Percentiles rank a stretch among this genome's conserved stretches.
phyloP scores from a whole-genome alignment of 2,329 filamentous ascomycete genomes.

The Neospermospora avenae region DNA sequence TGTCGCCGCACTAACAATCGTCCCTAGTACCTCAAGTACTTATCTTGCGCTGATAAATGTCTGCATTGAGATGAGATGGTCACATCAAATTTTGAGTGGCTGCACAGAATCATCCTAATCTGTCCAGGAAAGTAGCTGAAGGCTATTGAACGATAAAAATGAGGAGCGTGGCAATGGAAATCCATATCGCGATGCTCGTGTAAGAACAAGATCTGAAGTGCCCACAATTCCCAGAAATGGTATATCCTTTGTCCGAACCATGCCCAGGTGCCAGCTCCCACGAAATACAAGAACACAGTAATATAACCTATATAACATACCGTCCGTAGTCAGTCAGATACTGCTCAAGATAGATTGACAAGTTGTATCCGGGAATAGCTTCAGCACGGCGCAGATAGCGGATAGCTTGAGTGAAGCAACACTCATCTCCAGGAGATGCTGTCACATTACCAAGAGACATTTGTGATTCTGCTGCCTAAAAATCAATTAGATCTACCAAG shows the following conservation, averaged over 20 bases:
- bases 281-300: not conserved
- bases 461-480: conserved; percentile 47
- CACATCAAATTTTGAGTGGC: no score
- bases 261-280: not conserved
- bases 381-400: conserved; percentile 43
- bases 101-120: not conserved
- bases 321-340: conserved; percentile 46
- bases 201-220: not conserved
- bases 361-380: conserved; percentile 40
- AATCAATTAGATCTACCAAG: not conserved
- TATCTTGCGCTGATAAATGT: not conserved
- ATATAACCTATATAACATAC: conserved; percentile 26
- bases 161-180: conserved; percentile 1
- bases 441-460: conserved; percentile 52
- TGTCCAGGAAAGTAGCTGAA: not conserved
- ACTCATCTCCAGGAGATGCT: conserved; percentile 41
- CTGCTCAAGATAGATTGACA: conserved; percentile 45
- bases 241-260: not conserved
- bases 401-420: conserved; percentile 45
- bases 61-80: not conserved
- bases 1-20: no score
- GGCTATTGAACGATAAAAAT: not conserved
- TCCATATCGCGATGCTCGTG: not conserved
- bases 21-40: no score
- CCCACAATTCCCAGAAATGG: not conserved